These are phyloP conservation scores for Claviceps fusiformis DNA, from an alignment of 2,329 filamentous ascomycete species.

Conservation along the genomic window DNA sequence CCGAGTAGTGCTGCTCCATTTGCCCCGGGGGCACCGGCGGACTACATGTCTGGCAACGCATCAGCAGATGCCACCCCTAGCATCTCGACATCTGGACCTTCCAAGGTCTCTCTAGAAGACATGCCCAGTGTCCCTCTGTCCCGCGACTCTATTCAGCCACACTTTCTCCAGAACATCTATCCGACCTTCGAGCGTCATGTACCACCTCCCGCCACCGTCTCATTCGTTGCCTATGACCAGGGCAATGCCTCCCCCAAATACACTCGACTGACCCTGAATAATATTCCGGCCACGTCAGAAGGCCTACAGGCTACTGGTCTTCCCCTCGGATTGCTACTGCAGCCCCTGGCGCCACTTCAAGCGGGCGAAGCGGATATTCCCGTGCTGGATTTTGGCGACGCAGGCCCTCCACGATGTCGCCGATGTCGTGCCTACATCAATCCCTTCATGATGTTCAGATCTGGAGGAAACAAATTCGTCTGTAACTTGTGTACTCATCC, in stretches of 20 bases:
- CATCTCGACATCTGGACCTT: conserved; percentile 19
- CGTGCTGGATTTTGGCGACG: conserved; percentile 87
- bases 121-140: conserved; percentile 82
- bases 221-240: conserved; percentile 90
- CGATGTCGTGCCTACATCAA: conserved; percentile 96
- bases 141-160: conserved; percentile 67
- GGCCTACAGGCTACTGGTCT: conserved; percentile 67
- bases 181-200: conserved; percentile 91
- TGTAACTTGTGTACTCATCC: conserved; percentile 98
- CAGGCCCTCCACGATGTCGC: conserved; percentile 78
- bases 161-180: conserved; percentile 79
- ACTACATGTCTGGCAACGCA: conserved; percentile 12
- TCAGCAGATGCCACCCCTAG: conserved; percentile 18
- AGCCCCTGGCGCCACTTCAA: conserved; percentile 73
- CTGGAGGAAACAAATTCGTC: conserved; percentile 89
- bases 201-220: conserved; percentile 74
- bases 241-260: conserved; percentile 94
- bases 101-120: conserved; percentile 73
- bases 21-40: conserved; percentile 13
- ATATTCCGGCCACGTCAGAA: conserved; percentile 73
- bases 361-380: conserved; percentile 78
- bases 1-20: conserved; percentile 33
- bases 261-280: conserved; percentile 82
- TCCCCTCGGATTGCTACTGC: conserved; percentile 75
- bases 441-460: conserved; percentile 94